Conservation (phyloP, 805 yeast species). For the Saturnispora zaruensis region DNA sequence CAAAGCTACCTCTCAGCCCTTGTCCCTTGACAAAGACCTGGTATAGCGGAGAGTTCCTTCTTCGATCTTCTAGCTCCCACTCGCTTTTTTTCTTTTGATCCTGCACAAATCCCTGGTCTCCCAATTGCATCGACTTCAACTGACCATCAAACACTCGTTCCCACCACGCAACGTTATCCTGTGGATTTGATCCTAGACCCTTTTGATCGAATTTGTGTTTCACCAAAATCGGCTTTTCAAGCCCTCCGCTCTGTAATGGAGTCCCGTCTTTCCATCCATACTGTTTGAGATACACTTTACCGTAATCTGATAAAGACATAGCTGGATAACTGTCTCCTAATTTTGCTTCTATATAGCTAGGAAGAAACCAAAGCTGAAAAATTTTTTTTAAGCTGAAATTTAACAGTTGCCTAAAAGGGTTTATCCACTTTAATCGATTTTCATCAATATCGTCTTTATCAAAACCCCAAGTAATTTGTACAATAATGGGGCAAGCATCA, state of each 20-base stretch:
- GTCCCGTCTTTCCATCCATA: slow-evolving; percentile 94
- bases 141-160: slow-evolving; percentile 92
- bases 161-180: slow-evolving; percentile 93
- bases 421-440: background rate
- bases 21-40: slow-evolving; percentile 83
- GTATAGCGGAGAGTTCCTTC: slow-evolving; percentile 55
- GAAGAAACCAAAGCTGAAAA: background rate
- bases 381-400: background rate
- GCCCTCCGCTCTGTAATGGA: slow-evolving; percentile 70
- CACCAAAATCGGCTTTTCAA: slow-evolving; percentile 78
- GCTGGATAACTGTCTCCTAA: background rate
- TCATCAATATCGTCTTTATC: background rate
- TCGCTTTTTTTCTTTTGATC: background rate
- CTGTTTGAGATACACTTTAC: slow-evolving; percentile 45
- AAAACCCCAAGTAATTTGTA: background rate
- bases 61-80: slow-evolving; percentile 19
- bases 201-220: slow-evolving; percentile 85
- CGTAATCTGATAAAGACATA: slow-evolving; percentile 1
- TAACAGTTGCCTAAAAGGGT: background rate
- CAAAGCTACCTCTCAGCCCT: slow-evolving; percentile 67
- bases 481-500: slow-evolving; percentile 29
- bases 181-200: slow-evolving; percentile 75
- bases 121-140: slow-evolving; percentile 56
- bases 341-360: background rate
- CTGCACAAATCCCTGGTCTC: slow-evolving; percentile 7